These are phyloP conservation scores for Candida xiaguanensis DNA, from an alignment of 805 yeast genomes.

Conservation along the genomic window DNA sequence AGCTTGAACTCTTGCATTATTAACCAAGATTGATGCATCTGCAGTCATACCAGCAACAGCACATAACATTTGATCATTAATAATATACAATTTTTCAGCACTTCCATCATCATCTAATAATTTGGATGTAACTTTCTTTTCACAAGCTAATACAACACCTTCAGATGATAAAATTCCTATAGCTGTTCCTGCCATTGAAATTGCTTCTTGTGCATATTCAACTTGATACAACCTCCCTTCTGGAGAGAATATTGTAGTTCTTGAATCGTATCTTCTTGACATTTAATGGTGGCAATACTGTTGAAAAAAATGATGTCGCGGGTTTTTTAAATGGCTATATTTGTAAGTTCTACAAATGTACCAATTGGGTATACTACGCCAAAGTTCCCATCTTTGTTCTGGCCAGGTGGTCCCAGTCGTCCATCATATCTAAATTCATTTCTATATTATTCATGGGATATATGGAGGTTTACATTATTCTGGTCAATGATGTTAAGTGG, in stretches of 20 bases:
- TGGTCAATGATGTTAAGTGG: constrained; percentile 76
- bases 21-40: constrained; percentile 88
- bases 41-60: constrained; percentile 99
- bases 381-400: constrained; percentile 70
- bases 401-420: constrained; percentile 53
- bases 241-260: constrained; percentile 98
- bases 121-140: constrained; percentile 89
- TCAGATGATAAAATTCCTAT: constrained; percentile 72
- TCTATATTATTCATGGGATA: constrained; percentile 65
- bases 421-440: constrained; percentile 45
- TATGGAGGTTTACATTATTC: constrained; percentile 77
- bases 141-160: constrained; percentile 96
- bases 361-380: constrained; percentile 86
- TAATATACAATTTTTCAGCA: constrained; percentile 85
- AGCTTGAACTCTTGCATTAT: constrained; percentile 79
- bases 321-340: constrained; percentile 16
- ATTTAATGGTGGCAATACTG: constrained; percentile 20
- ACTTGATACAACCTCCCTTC: constrained; percentile 97
- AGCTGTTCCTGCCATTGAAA: constrained; percentile 79
- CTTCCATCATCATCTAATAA: constrained; percentile 89
- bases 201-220: constrained; percentile 93
- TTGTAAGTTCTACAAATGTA: constrained; percentile 41
- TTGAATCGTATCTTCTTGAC: constrained; percentile 98
- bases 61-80: constrained; percentile 79
- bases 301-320: constrained; percentile 1